Evolutionary conservation across 1,139 yeast species (phyloP).

Genomic region (Wickerhamomyces sp.): DNA sequence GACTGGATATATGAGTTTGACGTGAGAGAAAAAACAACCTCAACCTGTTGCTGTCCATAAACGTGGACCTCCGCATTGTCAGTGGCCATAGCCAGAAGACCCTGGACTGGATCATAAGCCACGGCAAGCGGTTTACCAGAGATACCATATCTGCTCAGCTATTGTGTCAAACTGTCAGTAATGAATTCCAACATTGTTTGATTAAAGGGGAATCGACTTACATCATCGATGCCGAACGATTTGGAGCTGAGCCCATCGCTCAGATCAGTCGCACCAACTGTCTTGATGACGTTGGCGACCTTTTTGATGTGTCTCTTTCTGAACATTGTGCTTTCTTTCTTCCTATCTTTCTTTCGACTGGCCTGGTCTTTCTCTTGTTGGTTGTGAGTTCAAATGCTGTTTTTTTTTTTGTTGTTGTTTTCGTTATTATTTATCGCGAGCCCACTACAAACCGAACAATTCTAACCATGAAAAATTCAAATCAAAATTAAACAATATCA

Average conservation of each 20-base stretch:
- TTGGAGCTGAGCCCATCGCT: constrained; percentile 35
- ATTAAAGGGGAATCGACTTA: constrained; percentile 11
- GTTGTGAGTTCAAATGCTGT: background rate
- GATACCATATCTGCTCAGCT: constrained; percentile 50
- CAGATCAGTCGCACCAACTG: constrained; percentile 29
- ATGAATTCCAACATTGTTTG: too few relatives aligned
- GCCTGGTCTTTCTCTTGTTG: background rate
- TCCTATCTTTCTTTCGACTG: too few relatives aligned
- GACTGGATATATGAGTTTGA: constrained; percentile 47
- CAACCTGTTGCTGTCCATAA: constrained; percentile 81
- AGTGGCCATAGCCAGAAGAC: constrained; percentile 78
- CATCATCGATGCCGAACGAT: constrained; percentile 35
- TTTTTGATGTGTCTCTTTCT: constrained; percentile 43
- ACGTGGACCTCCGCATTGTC: constrained; percentile 65
- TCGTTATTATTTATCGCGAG: too few relatives aligned
- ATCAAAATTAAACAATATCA: background rate
- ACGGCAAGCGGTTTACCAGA: constrained; percentile 55
- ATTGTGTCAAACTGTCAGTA: constrained; percentile 7
- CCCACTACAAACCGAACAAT: too few relatives aligned
- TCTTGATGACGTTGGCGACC: constrained; percentile 50
- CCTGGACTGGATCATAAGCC: constrained; percentile 86
- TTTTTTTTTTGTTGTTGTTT: too few relatives aligned
- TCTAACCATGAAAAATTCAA: background rate
- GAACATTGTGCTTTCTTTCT: constrained; percentile 32
- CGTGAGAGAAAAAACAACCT: constrained; percentile 56